Percentiles rank a stretch among this genome's conserved stretches.
Conservation (phyloP, 1,139 yeast genomes). For the Geotrichum candidum region DNA sequence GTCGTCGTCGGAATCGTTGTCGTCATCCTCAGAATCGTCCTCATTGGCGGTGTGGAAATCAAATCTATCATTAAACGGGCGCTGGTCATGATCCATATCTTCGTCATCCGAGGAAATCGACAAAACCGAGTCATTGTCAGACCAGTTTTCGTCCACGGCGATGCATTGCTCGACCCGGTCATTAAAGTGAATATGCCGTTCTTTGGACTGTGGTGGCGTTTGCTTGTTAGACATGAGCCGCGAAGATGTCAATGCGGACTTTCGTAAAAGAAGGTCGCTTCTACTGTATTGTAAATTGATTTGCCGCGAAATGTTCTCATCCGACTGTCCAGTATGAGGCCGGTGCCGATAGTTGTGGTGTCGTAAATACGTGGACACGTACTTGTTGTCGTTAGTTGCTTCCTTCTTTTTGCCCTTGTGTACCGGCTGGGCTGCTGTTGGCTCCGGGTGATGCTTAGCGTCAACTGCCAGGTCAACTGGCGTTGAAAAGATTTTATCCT, state of each 20-base stretch:
- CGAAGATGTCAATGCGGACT: slow-evolving; percentile 14
- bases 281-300: slow-evolving; percentile 32
- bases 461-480: slow-evolving; percentile 21
- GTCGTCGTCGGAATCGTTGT: slow-evolving; percentile 42
- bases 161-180: slow-evolving; percentile 91
- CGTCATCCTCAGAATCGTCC: slow-evolving; percentile 40
- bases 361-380: slow-evolving; percentile 30
- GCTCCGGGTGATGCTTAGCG: slow-evolving; percentile 8
- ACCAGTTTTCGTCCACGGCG: slow-evolving; percentile 48
- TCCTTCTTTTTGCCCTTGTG: neutral
- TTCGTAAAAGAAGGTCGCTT: neutral
- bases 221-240: slow-evolving; percentile 12
- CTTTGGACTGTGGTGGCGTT: neutral
- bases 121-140: slow-evolving; percentile 37
- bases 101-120: slow-evolving; percentile 21
- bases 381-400: slow-evolving; percentile 16
- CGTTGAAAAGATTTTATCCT: slow-evolving; percentile 60
- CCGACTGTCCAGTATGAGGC: slow-evolving; percentile 29
- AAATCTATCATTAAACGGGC: too few species aligned
- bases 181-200: slow-evolving; percentile 78
- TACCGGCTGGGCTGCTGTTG: neutral
- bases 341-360: slow-evolving; percentile 38
- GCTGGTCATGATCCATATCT: too few species aligned
- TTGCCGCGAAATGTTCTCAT: slow-evolving; percentile 31
- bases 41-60: neutral